Conservation (phyloP, 2,329 filamentous ascomycete species). For the Blastomyces silverae region DNA sequence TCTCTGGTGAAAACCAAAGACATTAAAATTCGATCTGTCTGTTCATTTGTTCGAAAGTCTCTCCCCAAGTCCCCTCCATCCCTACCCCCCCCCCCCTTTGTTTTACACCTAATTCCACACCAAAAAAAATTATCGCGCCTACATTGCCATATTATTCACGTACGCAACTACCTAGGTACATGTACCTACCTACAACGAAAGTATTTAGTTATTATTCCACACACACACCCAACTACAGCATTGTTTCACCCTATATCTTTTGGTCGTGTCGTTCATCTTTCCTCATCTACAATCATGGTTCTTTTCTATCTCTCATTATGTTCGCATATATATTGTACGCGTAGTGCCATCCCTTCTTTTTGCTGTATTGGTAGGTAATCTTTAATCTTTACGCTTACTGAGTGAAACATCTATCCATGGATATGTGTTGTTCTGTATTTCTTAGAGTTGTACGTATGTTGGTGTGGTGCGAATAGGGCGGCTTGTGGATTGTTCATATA, state of each 20-base stretch:
- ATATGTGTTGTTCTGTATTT: neutral
- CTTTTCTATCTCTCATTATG: neutral
- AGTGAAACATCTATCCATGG: neutral
- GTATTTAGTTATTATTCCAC: constrained; percentile 2
- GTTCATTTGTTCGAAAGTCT: neutral
- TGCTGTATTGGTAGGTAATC: neutral
- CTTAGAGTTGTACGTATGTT: neutral
- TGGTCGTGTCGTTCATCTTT: neutral
- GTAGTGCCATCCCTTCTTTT: neutral
- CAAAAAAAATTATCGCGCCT: neutral
- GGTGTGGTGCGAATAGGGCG: neutral
- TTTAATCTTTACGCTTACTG: neutral
- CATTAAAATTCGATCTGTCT: neutral
- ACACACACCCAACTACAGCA: constrained; percentile 2
- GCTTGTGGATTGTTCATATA: neutral
- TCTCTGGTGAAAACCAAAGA: constrained; percentile 2
- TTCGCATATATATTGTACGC: neutral
- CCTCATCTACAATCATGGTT: too few relatives aligned
- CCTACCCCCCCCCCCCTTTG: too few relatives aligned
- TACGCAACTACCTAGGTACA: neutral
- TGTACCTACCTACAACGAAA: neutral
- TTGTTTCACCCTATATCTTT: neutral
- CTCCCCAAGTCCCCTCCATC: neutral
- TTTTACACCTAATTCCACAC: neutral
- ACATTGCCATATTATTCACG: neutral